Evolutionary conservation across 768 basidiomycete species (phyloP).

Genomic region (Erythrobasidium yunnanense): DNA sequence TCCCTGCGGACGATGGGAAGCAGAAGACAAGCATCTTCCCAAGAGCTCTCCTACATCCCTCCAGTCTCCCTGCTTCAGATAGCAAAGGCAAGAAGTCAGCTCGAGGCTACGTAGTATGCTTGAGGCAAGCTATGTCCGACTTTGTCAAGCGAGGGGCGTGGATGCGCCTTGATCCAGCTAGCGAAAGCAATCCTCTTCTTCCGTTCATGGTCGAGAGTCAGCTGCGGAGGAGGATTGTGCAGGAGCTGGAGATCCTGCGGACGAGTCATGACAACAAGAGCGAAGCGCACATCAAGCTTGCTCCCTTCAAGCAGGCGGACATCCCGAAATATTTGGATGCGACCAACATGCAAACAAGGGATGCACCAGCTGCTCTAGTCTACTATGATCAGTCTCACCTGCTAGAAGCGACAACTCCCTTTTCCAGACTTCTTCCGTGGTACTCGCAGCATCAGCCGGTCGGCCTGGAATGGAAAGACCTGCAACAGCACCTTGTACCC

Average conservation of each 20-base stretch:
- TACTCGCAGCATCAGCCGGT: no score
- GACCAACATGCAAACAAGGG: no score
- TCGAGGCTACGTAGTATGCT: slow-evolving; percentile 8
- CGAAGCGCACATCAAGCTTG: no score
- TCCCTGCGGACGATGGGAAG: background rate
- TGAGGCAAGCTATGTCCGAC: background rate
- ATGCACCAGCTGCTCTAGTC: no score
- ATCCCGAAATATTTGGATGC: no score
- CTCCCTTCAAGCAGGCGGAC: no score
- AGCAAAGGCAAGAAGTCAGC: background rate
- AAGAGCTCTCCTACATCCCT: background rate
- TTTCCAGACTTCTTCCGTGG: no score
- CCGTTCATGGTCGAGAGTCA: background rate
- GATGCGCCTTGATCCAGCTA: background rate
- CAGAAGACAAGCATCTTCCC: background rate
- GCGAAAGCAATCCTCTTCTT: background rate
- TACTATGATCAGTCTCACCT: no score
- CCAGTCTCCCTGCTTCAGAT: background rate
- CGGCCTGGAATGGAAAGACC: background rate
- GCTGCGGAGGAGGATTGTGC: background rate
- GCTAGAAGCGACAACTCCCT: no score
- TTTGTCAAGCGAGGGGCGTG: background rate
- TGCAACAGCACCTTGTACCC: slow-evolving; percentile 5
- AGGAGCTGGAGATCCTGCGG: slow-evolving; percentile 3
- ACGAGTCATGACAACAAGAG: background rate